Conservation (phyloP, 257 asterid species). For the Gentiana dahurica region DNA sequence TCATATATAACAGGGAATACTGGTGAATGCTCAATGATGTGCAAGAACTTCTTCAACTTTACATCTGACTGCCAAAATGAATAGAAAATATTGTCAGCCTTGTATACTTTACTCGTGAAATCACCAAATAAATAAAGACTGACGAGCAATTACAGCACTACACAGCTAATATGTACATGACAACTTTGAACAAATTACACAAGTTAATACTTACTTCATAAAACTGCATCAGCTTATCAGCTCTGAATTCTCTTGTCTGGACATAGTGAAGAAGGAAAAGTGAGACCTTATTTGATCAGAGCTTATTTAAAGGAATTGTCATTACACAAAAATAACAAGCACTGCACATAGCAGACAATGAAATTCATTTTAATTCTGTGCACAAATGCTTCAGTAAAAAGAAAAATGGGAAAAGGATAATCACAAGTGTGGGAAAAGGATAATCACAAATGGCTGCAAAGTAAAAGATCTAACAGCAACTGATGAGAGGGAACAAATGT, state of each 20-base stretch:
- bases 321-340: background rate
- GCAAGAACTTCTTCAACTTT: conserved; percentile 91
- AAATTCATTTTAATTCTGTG: background rate
- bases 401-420: too few species aligned
- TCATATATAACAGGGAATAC: conserved; percentile 94
- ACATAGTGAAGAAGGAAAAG: background rate
- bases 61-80: conserved; percentile 60
- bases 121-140: background rate
- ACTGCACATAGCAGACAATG: background rate
- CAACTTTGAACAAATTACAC: background rate
- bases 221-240: conserved; percentile 80
- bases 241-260: conserved; percentile 63
- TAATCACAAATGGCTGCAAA: too few species aligned
- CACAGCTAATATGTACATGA: background rate
- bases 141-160: background rate
- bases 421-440: too few species aligned
- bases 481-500: too few species aligned
- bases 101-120: background rate
- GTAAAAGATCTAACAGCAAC: too few species aligned
- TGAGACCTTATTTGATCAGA: background rate
- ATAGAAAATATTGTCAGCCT: conserved; percentile 5
- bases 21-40: conserved; percentile 80
- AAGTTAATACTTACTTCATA: conserved; percentile 37
- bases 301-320: conserved; percentile 5
- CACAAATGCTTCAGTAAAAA: too few species aligned